phyloP scores from a whole-genome alignment of 108 stramenopile genomes.

The Fragilaria crotonensis region DNA sequence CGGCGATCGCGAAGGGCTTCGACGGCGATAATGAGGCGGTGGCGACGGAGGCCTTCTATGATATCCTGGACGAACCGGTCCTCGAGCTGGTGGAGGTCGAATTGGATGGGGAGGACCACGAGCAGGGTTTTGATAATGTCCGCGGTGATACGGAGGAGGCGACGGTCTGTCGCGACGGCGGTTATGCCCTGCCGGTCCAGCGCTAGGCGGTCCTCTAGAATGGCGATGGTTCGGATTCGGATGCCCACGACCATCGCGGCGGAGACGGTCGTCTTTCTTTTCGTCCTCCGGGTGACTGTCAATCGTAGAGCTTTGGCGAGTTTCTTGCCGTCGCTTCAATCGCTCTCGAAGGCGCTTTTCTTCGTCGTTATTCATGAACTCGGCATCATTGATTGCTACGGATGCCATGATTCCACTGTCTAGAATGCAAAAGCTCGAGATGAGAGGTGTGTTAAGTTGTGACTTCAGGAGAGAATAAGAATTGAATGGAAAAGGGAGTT shows the following conservation, averaged over 20 bases:
- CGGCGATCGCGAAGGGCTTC: neutral
- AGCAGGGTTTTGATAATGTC: neutral
- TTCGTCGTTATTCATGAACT: neutral
- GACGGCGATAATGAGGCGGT: neutral
- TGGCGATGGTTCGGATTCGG: neutral
- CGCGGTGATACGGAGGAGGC: neutral
- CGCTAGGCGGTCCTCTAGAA: neutral
- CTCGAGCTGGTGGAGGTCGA: conserved; percentile 1
- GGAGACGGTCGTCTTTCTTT: neutral
- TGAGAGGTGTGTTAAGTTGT: no score
- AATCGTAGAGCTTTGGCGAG: neutral
- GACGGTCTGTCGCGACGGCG: neutral
- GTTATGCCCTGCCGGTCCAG: neutral
- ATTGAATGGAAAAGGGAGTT: no score
- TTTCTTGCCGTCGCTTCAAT: conserved; percentile 6
- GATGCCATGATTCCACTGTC: conserved; percentile 1
- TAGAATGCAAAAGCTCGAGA: no score
- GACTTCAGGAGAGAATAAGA: no score
- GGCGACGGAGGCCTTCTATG: neutral
- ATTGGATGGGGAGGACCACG: neutral
- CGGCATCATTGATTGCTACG: neutral
- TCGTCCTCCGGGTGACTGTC: neutral
- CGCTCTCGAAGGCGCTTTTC: conserved; percentile 13
- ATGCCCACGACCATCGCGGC: neutral
- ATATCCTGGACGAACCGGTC: neutral